Evolutionary conservation across 2,329 filamentous ascomycete genomes (phyloP).

Genomic region (Phialocephala subalpina): DNA sequence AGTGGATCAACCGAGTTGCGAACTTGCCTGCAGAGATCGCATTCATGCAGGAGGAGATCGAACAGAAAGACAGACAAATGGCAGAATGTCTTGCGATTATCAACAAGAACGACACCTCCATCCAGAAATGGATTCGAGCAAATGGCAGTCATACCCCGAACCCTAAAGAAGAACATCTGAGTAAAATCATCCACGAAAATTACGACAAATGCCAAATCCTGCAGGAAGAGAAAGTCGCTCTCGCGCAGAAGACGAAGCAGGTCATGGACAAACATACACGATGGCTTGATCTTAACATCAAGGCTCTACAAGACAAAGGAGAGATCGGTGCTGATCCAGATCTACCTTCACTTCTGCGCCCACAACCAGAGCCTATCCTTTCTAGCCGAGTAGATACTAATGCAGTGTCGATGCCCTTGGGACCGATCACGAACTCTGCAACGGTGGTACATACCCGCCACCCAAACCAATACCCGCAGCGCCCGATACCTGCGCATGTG

Average conservation of each 20-base stretch:
- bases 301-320: constrained; percentile 65
- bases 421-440: constrained; percentile 37
- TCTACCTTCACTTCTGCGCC: constrained; percentile 67
- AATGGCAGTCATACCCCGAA: constrained; percentile 78
- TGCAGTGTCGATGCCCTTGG: constrained; percentile 34
- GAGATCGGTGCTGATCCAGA: constrained; percentile 61
- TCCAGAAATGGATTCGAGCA: constrained; percentile 83
- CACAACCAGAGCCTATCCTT: constrained; percentile 57
- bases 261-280: constrained; percentile 69
- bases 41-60: constrained; percentile 84
- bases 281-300: constrained; percentile 69
- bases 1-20: constrained; percentile 77
- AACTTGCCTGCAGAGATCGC: constrained; percentile 85
- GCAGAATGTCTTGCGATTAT: constrained; percentile 74
- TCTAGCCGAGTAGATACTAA: constrained; percentile 32
- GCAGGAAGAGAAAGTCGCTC: constrained; percentile 76
- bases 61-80: constrained; percentile 79
- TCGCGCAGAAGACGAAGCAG: constrained; percentile 70
- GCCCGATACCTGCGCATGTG: constrained; percentile 31
- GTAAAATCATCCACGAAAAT: constrained; percentile 71
- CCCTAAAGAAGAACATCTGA: constrained; percentile 76
- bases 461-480: constrained; percentile 40
- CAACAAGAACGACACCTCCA: constrained; percentile 74
- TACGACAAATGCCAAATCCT: constrained; percentile 74
- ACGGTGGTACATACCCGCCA: constrained; percentile 37